Evolutionary conservation across 1,139 yeast species (phyloP).

Genomic region (Lizanozyma gosingica): DNA sequence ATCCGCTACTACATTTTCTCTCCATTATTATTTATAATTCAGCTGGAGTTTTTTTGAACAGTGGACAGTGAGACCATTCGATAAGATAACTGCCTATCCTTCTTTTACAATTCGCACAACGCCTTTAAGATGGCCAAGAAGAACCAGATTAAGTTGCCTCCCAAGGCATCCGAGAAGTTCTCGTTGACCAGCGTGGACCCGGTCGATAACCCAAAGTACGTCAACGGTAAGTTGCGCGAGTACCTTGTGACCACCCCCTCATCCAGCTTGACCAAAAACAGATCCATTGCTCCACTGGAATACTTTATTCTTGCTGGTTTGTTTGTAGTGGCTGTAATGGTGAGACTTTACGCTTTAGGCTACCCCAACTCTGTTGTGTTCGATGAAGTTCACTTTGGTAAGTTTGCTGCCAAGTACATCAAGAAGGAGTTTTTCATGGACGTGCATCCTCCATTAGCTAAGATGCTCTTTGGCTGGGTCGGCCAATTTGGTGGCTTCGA

Average conservation of each 20-base stretch:
- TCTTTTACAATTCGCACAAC: too few species aligned
- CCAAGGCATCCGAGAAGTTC: constrained; percentile 7
- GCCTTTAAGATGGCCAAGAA: constrained; percentile 5
- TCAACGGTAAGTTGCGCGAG: constrained; percentile 19
- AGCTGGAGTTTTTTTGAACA: too few species aligned
- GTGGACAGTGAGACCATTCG: too few species aligned
- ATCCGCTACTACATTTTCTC: too few species aligned
- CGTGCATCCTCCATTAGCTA: constrained; percentile 91
- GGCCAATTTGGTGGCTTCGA: constrained; percentile 66
- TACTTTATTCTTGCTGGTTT: constrained; percentile 35
- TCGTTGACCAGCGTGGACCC: constrained; percentile 17
- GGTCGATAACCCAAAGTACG: constrained; percentile 17
- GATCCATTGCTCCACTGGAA: constrained; percentile 20
- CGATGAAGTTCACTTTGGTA: constrained; percentile 86
- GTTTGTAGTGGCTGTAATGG: constrained; percentile 41
- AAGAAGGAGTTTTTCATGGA: constrained; percentile 75
- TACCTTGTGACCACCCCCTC: constrained; percentile 22
- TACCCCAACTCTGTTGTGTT: constrained; percentile 80
- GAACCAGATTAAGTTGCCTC: constrained; percentile 3
- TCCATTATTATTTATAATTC: too few species aligned
- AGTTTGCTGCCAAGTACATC: constrained; percentile 68
- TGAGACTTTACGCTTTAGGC: constrained; percentile 55
- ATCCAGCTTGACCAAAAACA: constrained; percentile 11
- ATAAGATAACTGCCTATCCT: too few species aligned
- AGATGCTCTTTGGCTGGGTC: constrained; percentile 76